Evolutionary conservation across 768 basidiomycete genomes (phyloP), one percentile per base, ranked within the genome.

Genomic region (Antrodiella citrinella): DNA sequence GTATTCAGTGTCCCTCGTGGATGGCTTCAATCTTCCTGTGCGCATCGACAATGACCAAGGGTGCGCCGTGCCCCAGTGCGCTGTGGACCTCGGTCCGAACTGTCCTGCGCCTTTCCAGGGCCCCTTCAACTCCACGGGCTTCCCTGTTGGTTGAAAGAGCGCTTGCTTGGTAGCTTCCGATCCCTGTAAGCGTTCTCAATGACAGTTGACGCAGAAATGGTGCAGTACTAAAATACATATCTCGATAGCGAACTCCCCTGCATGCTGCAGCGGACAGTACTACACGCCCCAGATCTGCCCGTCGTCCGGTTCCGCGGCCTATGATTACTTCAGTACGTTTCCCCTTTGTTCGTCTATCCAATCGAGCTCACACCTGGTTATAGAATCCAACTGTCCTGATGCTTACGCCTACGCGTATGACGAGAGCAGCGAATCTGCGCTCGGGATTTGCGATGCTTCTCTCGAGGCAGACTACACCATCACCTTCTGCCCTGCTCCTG

Each of bases 251-350:
- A 59, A 67, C 50, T 65, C 63, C 3, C 49, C 63, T 2, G 67
- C 67, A 48, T 69, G 67, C 49, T 69, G 68, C 53, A 59, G 56
- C 19, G 68, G 67, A 1, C 51, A 47, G 12, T 56, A 63, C 46
- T 51, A 56, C 47, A 65, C 66, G 4, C 52, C 65, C 3, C 59
- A 54, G 10, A 65, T 63, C 1, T 68, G 68, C 47, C 65, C 65
- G 2, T 40, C 59, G 0, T 63, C 62, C 3, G 64, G 65, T 13
- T 65, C 67, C 5, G 50, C 52, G 24, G 61, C 55, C 55, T 64
- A 64, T 46, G 49, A 44, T 7, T 55, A 55, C 51, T 57, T 57
- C 51, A 38, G 35, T 38, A 38, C 35, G 35, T 38, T 15, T 18
- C n/a, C 15, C 2, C 3, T 30, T 19, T 26, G 25, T 45, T 22